Base-by-base conservation (phyloP, 2,329 filamentous ascomycete genomes). In the Phaeoacremonium minimum region DNA sequence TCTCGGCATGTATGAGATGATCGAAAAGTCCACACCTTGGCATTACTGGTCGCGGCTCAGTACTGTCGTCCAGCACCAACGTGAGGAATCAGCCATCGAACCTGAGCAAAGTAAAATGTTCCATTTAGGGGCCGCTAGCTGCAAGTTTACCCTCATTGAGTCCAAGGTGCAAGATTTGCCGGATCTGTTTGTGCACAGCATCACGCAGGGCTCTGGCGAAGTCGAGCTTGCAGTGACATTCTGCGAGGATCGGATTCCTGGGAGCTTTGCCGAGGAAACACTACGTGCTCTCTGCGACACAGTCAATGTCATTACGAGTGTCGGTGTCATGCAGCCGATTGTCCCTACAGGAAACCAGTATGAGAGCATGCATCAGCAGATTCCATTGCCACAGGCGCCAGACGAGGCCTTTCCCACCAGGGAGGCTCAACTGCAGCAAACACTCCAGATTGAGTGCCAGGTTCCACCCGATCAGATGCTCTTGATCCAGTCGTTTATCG, bases 11-110 rank as follows among this genome's bases (percentile, higher is more conserved):
- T 55, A 66, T 4, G 64, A 71, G n/a, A 66, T 80, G 6, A 60
- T 77, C 4, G 62, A 69, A 22, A 63, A 67, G 31, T 79, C 73
- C 47, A 77, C 74, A 4, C 49, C 64, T 5, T 78, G 75, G 71
- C 63, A 71, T 0, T 60, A 66, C 18, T 76, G 72, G 62, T 71
- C 68, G 4, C 66, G 64, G 2, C 73, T 77, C 52, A 73, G 72
- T 53, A 73, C 70, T 4, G 55, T 77, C 3, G 66, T 80, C 3
- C 67, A 76, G 33, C 73, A 79, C 41, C 63, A 69, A 28, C 57
- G 60, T 42, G 57, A 63, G 12, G 60, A 64, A 30, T 62, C 63
- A 5, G 56, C 60, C 6, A 59, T 57, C 30, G 43, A 38, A 22
- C 48, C 55, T 3, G 42, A 58, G 4, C 64, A 62, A 7, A 49